Evolutionary conservation across 148 eudicot genomes (phyloP).

Genomic region (Rhododendron vialii): DNA sequence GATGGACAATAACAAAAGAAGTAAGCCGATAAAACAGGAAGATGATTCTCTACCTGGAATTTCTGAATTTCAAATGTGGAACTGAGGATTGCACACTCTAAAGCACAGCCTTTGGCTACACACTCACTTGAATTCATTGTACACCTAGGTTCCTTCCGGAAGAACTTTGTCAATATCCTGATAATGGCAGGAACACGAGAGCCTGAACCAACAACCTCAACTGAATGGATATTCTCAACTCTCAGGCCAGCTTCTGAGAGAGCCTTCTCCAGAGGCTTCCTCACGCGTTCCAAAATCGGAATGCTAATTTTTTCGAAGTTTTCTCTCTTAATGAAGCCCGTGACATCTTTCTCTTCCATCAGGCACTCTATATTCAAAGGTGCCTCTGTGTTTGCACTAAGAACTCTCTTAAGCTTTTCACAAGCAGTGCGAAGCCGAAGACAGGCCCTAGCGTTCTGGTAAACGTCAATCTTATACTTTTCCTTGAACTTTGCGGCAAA

Average conservation of each 20-base stretch:
- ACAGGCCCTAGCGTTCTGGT: conserved; percentile 88
- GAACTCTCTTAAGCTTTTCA: conserved; percentile 88
- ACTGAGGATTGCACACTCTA: conserved; percentile 85
- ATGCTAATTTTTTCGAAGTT: conserved; percentile 78
- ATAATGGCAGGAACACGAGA: conserved; percentile 86
- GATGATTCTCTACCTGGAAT: conserved; percentile 57
- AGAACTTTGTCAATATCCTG: conserved; percentile 77
- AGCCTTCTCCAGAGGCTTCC: conserved; percentile 87
- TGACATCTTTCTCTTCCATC: conserved; percentile 95
- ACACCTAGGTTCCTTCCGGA: conserved; percentile 90
- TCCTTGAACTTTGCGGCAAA: conserved; percentile 81
- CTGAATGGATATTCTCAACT: conserved; percentile 62
- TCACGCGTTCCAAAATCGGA: conserved; percentile 85
- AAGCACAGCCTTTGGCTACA: conserved; percentile 89
- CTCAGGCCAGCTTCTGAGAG: conserved; percentile 77
- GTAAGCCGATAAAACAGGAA: background rate
- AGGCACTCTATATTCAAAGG: conserved; percentile 91
- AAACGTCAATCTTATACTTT: conserved; percentile 78
- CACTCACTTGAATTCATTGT: conserved; percentile 98
- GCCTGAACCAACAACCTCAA: conserved; percentile 93
- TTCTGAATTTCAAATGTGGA: conserved; percentile 89
- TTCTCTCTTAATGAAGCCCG: conserved; percentile 73
- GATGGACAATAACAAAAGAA: background rate
- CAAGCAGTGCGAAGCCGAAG: conserved; percentile 76
- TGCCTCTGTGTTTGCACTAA: conserved; percentile 94